Evolutionary conservation across 1,284 basidiomycete species (phyloP).

Genomic region (Athelia sp.): DNA sequence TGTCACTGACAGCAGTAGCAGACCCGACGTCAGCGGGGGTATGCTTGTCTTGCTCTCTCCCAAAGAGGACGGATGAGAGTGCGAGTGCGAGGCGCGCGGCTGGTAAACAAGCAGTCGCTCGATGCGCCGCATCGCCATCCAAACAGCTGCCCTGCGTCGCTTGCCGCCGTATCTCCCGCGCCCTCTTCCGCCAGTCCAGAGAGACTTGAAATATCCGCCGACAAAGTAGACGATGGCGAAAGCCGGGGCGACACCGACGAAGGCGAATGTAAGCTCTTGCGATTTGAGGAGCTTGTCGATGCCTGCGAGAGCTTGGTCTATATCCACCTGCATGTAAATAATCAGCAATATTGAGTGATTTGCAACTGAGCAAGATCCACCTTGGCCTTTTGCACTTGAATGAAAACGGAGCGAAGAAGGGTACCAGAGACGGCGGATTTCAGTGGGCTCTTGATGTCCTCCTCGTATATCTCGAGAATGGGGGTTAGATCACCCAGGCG

Average conservation of each 20-base stretch:
- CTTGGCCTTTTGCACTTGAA: constrained; percentile 97
- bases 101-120: constrained; percentile 66
- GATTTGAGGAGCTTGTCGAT: constrained; percentile 92
- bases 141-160: constrained; percentile 41
- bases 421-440: constrained; percentile 80
- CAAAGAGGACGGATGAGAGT: no score
- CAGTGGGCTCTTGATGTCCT: constrained; percentile 85
- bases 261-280: constrained; percentile 95
- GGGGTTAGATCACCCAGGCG: constrained; percentile 83
- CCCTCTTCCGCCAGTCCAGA: constrained; percentile 46
- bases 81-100: constrained; percentile 17
- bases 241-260: constrained; percentile 93
- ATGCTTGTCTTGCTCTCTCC: no score
- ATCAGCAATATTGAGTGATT: constrained; percentile 2
- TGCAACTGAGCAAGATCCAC: constrained; percentile 34
- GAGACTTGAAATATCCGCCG: constrained; percentile 44
- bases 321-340: constrained; percentile 67
- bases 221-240: constrained; percentile 77
- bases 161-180: constrained; percentile 50
- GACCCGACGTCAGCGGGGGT: constrained; percentile 60
- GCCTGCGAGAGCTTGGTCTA: constrained; percentile 80
- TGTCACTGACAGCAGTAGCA: constrained; percentile 70
- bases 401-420: constrained; percentile 81
- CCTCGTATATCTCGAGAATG: constrained; percentile 87
- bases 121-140: constrained; percentile 66